Base-by-base conservation (phyloP, 495 filamentous ascomycete species). In the Recurvomyces mirabilis region DNA sequence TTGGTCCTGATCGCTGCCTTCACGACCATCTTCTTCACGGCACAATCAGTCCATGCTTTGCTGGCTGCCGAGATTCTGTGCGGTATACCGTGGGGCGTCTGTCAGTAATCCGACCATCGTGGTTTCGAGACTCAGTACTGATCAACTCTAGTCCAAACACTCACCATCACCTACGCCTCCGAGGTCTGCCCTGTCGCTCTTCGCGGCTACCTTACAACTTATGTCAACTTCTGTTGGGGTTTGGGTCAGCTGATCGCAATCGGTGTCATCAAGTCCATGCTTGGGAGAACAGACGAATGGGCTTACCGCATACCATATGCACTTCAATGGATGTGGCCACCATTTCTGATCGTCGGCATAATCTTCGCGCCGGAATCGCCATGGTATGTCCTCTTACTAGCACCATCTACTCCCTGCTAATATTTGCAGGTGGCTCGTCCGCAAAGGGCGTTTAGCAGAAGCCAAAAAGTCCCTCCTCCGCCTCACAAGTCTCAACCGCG, bases 91-190 rank as follows among this genome's bases (percentile, higher is more conserved):
- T 87, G 82, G 82, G 84, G 83, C 49, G 77, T 89, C 23, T 54
- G n/a, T n/a, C n/a, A n/a, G n/a, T n/a, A n/a, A n/a, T n/a, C n/a
- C n/a, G n/a, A n/a, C n/a, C n/a, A n/a, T n/a, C n/a, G n/a, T n/a
- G n/a, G n/a, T n/a, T n/a, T n/a, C n/a, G n/a, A n/a, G n/a, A n/a
- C n/a, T n/a, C n/a, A n/a, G n/a, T n/a, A n/a, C n/a, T n/a, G n/a
- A n/a, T n/a, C n/a, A n/a, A n/a, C n/a, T n/a, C n/a, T n/a, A n/a
- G n/a, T 54, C 29, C 51, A 54, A 25, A 87, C 83, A 1, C 62
- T 82, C 22, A 82, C 79, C 38, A 79, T 82, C 60, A 85, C 82
- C 1, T 89, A 87, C 48, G 84, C 82, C 31, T 84, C 81, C 36
- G 84, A 89, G 55, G 80, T 86, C 28, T 60, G 63, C 24, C 68